Evolutionary conservation across 1,284 basidiomycete species (phyloP).

Genomic region (Blastosporella zonata): DNA sequence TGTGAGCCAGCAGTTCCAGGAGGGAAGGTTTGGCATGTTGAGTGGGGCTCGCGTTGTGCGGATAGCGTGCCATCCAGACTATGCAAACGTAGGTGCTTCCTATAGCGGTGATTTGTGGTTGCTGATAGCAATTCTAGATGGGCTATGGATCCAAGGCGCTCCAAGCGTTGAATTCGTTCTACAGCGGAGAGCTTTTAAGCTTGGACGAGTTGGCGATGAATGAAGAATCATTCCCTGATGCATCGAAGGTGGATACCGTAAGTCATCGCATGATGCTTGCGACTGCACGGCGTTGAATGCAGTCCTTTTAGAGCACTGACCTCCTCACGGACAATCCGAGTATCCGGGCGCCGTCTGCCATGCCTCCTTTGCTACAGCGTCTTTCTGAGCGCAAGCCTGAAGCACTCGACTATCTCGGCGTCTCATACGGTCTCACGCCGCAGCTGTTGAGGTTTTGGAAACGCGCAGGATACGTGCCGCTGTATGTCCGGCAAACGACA

Average conservation of each 20-base stretch:
- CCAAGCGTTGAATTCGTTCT: slow-evolving; percentile 86
- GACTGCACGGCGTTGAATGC: not conserved
- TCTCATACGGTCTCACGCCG: slow-evolving; percentile 93
- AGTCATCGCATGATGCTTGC: slow-evolving; percentile 16
- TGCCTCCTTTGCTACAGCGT: slow-evolving; percentile 93
- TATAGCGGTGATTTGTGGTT: not conserved
- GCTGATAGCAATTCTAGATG: slow-evolving; percentile 58
- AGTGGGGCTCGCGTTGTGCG: slow-evolving; percentile 92
- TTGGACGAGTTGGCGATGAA: slow-evolving; percentile 66
- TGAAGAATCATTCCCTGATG: slow-evolving; percentile 63
- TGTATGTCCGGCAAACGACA: slow-evolving; percentile 91
- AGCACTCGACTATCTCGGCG: slow-evolving; percentile 91
- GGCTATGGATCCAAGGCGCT: slow-evolving; percentile 95
- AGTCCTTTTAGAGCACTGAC: slow-evolving; percentile 28
- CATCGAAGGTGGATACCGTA: slow-evolving; percentile 60
- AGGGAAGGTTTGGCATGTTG: slow-evolving; percentile 89
- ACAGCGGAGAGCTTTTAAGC: slow-evolving; percentile 89
- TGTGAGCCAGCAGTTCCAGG: slow-evolving; percentile 95
- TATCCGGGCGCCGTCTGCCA: slow-evolving; percentile 72
- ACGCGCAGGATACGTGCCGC: slow-evolving; percentile 84
- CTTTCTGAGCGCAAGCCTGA: slow-evolving; percentile 92
- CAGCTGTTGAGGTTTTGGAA: slow-evolving; percentile 97
- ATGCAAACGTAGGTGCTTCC: slow-evolving; percentile 64
- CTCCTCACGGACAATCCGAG: slow-evolving; percentile 76
- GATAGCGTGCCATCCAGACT: slow-evolving; percentile 97